These are phyloP conservation scores for Triticum timopheevii DNA, from an alignment of 176 grass and related monocot genomes.

Conservation along the genomic window DNA sequence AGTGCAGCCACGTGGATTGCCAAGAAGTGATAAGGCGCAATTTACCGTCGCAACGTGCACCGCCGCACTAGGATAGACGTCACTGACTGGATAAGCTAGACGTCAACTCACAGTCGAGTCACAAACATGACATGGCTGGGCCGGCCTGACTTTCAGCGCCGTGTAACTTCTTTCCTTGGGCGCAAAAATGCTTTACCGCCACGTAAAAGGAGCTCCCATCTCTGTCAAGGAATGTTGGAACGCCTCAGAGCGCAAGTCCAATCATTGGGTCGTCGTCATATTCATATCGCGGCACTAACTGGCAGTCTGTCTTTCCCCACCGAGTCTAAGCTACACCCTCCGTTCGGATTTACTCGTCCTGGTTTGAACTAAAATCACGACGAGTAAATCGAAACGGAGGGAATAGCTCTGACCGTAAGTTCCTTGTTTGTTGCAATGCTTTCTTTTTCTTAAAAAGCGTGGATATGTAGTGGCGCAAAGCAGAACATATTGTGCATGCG, in stretches of 20 bases:
- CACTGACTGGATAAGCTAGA: neutral
- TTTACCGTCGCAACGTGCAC: no score
- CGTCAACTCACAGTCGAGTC: no score
- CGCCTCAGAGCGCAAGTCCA: neutral
- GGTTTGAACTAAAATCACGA: no score
- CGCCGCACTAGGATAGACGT: no score
- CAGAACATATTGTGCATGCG: neutral
- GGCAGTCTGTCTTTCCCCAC: neutral
- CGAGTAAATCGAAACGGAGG: no score
- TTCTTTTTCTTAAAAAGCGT: conserved; percentile 10
- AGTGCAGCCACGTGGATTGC: no score
- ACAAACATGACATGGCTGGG: neutral
- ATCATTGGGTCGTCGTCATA: neutral
- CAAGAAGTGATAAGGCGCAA: no score
- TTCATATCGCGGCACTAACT: neutral
- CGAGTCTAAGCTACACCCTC: neutral
- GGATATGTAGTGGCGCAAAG: neutral
- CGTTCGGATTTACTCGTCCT: no score
- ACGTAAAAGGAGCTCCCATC: neutral
- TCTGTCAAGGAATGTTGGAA: neutral
- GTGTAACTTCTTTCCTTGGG: neutral
- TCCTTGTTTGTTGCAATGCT: neutral
- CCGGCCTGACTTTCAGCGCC: neutral
- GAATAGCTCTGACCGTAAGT: neutral
- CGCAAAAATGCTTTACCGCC: neutral